Percentiles rank a stretch among this genome's conserved stretches.
Evolutionary conservation across 257 asterid genomes (phyloP).

Genomic region (Echium plantagineum): DNA sequence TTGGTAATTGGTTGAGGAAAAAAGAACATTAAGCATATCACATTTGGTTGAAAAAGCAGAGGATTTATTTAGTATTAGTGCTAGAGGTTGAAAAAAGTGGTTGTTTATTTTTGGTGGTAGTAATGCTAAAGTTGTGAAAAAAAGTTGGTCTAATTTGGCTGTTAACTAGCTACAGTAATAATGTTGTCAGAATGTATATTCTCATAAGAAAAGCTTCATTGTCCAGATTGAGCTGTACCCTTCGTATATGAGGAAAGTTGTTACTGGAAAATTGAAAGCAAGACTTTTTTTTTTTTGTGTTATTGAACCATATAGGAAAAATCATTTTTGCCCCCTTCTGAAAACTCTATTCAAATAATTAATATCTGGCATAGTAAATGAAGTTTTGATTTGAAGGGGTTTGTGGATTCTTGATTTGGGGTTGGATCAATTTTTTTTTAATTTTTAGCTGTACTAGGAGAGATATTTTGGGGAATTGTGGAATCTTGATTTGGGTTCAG

Average conservation of each 20-base stretch:
- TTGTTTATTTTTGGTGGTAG: too few species aligned
- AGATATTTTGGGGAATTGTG: neutral
- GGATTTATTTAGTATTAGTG: too few species aligned
- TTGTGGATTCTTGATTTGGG: slow-evolving; percentile 15
- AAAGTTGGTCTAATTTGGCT: neutral
- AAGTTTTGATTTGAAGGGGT: slow-evolving; percentile 8
- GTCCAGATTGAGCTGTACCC: slow-evolving; percentile 56
- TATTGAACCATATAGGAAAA: slow-evolving; percentile 24
- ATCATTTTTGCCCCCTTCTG: slow-evolving; percentile 21
- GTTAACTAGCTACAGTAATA: neutral
- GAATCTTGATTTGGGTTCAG: too few species aligned
- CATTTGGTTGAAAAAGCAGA: too few species aligned
- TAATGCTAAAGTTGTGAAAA: too few species aligned
- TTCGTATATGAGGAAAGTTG: slow-evolving; percentile 20
- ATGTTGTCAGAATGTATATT: slow-evolving; percentile 40
- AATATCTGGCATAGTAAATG: neutral
- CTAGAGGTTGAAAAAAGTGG: too few species aligned
- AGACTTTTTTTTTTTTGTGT: slow-evolving; percentile 1
- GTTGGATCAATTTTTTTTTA: too few species aligned
- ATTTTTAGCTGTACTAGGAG: neutral
- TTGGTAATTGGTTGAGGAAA: too few species aligned
- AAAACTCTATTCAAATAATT: neutral
- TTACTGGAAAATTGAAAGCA: slow-evolving; percentile 18
- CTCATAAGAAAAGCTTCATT: slow-evolving; percentile 47
- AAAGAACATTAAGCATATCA: too few species aligned